Evolutionary conservation across 345 rosid species (phyloP), one percentile per base, ranked within the genome.

Genomic region (Physaria fendleri): DNA sequence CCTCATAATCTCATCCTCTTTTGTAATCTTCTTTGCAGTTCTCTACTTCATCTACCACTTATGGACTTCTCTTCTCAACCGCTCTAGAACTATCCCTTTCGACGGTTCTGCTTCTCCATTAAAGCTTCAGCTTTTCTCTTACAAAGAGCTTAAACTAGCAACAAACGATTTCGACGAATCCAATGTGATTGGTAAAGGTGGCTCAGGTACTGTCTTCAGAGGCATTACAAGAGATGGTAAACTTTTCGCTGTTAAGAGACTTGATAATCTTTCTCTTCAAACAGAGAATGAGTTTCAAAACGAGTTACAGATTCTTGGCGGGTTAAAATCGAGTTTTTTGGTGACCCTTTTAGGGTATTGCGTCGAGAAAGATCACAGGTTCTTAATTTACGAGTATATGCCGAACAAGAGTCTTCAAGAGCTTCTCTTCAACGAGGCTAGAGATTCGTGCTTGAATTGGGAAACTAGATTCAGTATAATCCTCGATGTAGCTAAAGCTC

Each of bases 281-380:
- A 66, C 92, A 13, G 96, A 87, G 78, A 75, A 84, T 14, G 99
- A 93, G 81, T 93, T 93, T 57, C 95, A 89, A 65, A 93, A 87
- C 56, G 99, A 93, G 97, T 42, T 89, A 74, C 94, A 87, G 81
- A 89, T 87, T 67, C 99, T 93, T 10, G 95, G 99, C 44, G 90
- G 83, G 49, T 44, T 87, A 40, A 87, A 87, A 64, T 89, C 97
- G 23, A 80, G 90, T 1, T 82, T 85, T 59, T 54, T 93, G 55
- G 94, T 89, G 1, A 79, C 83, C 51, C 81, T 93, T 18, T 58
- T 83, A 69, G 98, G 99, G 0, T 89, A 89, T 38, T 93, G 97
- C 62, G 83, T 77, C n/a, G 97, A 93, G 51, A 87, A 79, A 76
- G 75, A 78, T 25, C 83, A 78, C 18, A 64, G 94, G 18, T 76